phyloP scores from a whole-genome alignment of 2,329 filamentous ascomycete genomes.

The Colletotrichum cordylinicola region DNA sequence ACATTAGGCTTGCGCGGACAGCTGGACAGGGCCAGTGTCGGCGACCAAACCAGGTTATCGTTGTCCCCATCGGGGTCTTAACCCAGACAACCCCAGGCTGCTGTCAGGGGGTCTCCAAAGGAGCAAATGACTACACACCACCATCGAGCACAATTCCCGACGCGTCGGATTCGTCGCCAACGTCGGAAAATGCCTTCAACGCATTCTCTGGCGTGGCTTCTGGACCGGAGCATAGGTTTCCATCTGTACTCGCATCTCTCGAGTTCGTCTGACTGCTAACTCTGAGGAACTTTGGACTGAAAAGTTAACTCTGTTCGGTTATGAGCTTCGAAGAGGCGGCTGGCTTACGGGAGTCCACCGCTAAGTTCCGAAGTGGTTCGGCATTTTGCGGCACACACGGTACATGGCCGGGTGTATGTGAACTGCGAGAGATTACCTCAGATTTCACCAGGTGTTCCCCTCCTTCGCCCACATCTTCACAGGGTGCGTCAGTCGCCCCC shows the following conservation, averaged over 20 bases:
- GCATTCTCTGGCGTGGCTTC: neutral
- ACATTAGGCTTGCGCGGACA: neutral
- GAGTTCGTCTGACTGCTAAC: neutral
- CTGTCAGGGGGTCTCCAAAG: neutral
- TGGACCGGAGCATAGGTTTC: neutral
- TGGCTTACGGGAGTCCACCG: neutral
- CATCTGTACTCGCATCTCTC: neutral
- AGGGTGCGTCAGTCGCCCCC: neutral
- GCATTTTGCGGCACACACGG: neutral
- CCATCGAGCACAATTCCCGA: neutral
- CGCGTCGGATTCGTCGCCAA: neutral
- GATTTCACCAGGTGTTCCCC: neutral
- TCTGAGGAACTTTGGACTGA: neutral
- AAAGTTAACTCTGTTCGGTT: neutral
- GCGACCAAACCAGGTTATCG: neutral
- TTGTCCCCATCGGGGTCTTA: neutral
- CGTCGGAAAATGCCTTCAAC: neutral
- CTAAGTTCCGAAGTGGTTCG: neutral
- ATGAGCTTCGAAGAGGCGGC: neutral
- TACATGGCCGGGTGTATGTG: neutral
- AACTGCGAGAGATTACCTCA: slow-evolving; percentile 1
- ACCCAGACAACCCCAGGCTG: neutral
- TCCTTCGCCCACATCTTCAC: neutral
- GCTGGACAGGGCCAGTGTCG: neutral
- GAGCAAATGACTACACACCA: neutral